Base-by-base conservation (phyloP, 805 yeast genomes). In the Monosporozyma solicola region DNA sequence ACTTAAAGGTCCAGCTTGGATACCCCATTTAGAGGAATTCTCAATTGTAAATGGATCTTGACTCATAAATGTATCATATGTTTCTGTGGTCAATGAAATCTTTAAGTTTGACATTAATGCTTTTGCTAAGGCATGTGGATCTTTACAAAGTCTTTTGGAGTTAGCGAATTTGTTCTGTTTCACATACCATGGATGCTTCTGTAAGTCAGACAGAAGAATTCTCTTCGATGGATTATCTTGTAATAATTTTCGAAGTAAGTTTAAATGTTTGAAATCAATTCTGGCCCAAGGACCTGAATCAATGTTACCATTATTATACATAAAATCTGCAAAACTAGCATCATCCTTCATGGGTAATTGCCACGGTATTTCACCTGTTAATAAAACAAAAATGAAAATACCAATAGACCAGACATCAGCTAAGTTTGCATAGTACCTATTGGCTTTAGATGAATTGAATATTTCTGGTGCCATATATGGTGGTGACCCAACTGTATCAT, bases 401-500 rank as follows among this genome's bases (percentile, higher is more conserved):
- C 87, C 89, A 59, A 84, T 76, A 0, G 88, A 82, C 91, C 90
- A 84, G 16, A 83, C 66, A 65, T 84, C 90, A 1, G 82, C 73
- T 2, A 64, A 57, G 51, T 79, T 80, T 0, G 88, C 81, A 47
- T 78, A 80, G 59, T 85, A 85, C 2, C 70, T 66, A 3, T 69
- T 69, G 3, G 53, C 7, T 6, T 22, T 32, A 20, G 60, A 58
- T 5, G 60, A 54, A 41, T 61, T 53, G 22, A 77, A 67, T 20
- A 85, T 76, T 60, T 85, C 94, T 1, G 94, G 94, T 0, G 94
- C 92, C 73, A 84, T 78, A 62, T 85, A 85, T 5, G 90, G 91
- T 1, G 87, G 85, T 1, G 87, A 82, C 0, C 92, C 86, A 65
- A 89, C 79, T 33, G 84, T 76, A 31, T 82, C 77, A 25, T 68